A percentile compares a stretch with the other conserved stretches of the same genome.
Conservation (phyloP, 2,329 filamentous ascomycete species). For the Huntiella bhutanensis region DNA sequence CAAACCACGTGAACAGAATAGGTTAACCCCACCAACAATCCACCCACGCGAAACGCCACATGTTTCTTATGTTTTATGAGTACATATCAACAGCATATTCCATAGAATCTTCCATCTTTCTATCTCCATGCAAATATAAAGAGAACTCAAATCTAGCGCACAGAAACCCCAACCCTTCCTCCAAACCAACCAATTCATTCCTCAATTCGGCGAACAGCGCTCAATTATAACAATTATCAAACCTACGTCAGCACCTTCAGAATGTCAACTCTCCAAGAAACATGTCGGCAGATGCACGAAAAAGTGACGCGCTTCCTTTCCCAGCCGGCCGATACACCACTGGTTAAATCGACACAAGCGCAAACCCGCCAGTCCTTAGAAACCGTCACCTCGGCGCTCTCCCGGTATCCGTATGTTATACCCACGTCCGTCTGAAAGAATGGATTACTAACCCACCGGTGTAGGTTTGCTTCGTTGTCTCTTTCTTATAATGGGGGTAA, state of each 20-base stretch:
- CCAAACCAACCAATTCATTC: too few species aligned
- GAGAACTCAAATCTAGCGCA: too few species aligned
- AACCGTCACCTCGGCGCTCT: conserved; percentile 57
- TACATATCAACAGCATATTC: too few species aligned
- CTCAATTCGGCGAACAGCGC: too few species aligned
- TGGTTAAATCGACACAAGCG: conserved; percentile 44
- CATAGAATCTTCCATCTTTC: too few species aligned
- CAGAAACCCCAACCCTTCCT: too few species aligned
- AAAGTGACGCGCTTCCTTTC: conserved; percentile 40
- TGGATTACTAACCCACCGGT: not conserved
- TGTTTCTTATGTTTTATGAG: too few species aligned
- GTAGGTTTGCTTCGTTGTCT: conserved; percentile 8
- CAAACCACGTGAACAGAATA: too few species aligned
- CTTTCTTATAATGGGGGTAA: conserved; percentile 90
- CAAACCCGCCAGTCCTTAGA: conserved; percentile 55
- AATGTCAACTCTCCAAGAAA: conserved; percentile 17
- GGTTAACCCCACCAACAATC: too few species aligned
- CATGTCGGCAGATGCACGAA: conserved; percentile 34
- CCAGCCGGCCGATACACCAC: not conserved
- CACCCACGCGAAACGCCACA: too few species aligned
- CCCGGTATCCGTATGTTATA: conserved; percentile 48
- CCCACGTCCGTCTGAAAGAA: not conserved
- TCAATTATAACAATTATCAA: too few species aligned
- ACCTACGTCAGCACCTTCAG: not conserved
- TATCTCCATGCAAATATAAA: too few species aligned